Percentiles rank a stretch among this genome's conserved stretches.
Evolutionary conservation across 148 eudicot species (phyloP).

Genomic region (Polygonum aviculare): DNA sequence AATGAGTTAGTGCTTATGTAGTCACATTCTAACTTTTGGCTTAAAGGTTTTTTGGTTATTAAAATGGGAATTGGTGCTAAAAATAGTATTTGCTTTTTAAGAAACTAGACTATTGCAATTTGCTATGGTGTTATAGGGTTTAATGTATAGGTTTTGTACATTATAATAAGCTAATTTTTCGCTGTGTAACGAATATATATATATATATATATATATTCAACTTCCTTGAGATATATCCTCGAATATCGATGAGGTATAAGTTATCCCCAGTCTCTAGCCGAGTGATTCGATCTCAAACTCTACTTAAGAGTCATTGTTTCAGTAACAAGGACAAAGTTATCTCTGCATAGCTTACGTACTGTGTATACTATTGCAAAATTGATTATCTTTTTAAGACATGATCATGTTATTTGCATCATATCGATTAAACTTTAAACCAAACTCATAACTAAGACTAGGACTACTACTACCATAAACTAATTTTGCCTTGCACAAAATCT

Average conservation of each 20-base stretch:
- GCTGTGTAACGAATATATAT: neutral
- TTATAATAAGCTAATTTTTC: neutral
- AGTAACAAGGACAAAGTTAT: too few species aligned
- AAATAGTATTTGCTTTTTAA: neutral
- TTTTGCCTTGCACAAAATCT: neutral
- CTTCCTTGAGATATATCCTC: neutral
- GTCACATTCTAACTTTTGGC: conserved; percentile 1
- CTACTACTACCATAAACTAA: too few species aligned
- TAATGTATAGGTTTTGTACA: neutral
- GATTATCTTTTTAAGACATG: neutral
- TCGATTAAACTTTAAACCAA: neutral
- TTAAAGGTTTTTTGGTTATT: neutral
- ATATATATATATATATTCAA: neutral
- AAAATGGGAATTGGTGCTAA: neutral
- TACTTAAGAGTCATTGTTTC: too few species aligned
- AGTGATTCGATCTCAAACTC: too few species aligned
- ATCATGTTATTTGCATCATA: neutral
- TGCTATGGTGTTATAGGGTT: neutral
- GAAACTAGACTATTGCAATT: neutral
- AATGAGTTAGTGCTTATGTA: neutral
- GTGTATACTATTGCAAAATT: too few species aligned
- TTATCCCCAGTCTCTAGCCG: too few species aligned
- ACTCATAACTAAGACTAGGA: neutral
- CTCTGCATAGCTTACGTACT: too few species aligned
- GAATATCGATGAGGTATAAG: too few species aligned